Conservation (phyloP, 164 flowering plant genomes). For the Brasenia schreberi region DNA sequence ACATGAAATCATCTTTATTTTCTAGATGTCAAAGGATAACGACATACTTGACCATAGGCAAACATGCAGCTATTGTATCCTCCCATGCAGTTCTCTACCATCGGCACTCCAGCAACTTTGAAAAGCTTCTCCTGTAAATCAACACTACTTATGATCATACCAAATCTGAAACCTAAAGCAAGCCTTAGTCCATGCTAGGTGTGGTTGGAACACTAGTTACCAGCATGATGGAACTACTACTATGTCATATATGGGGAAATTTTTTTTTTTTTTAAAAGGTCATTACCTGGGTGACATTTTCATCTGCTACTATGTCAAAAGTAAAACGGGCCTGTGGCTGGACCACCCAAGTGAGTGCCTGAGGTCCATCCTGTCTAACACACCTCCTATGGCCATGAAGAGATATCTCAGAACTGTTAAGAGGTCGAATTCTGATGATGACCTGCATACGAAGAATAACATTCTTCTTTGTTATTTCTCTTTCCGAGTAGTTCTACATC, state of each 20-base stretch:
- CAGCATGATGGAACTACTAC: neutral
- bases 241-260: neutral
- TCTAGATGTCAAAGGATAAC: conserved; percentile 3
- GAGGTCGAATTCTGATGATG: conserved; percentile 85
- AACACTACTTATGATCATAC: neutral
- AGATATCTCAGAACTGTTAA: conserved; percentile 65
- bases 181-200: neutral
- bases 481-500: too few relatives aligned
- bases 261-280: neutral
- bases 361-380: conserved; percentile 68
- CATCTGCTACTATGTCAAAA: conserved; percentile 92
- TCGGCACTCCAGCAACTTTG: conserved; percentile 87
- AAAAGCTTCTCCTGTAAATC: conserved; percentile 72
- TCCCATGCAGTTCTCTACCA: conserved; percentile 93
- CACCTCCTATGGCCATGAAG: conserved; percentile 71
- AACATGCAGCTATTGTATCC: conserved; percentile 99
- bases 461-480: neutral
- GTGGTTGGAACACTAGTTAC: neutral
- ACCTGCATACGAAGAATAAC: conserved; percentile 32
- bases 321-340: conserved; percentile 94
- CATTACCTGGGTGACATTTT: conserved; percentile 75
- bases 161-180: neutral
- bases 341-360: conserved; percentile 81
- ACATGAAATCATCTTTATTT: too few relatives aligned
- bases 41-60: conserved; percentile 89